Conservation (phyloP, 1,284 basidiomycete species). For the Ceratobasidium sp. region DNA sequence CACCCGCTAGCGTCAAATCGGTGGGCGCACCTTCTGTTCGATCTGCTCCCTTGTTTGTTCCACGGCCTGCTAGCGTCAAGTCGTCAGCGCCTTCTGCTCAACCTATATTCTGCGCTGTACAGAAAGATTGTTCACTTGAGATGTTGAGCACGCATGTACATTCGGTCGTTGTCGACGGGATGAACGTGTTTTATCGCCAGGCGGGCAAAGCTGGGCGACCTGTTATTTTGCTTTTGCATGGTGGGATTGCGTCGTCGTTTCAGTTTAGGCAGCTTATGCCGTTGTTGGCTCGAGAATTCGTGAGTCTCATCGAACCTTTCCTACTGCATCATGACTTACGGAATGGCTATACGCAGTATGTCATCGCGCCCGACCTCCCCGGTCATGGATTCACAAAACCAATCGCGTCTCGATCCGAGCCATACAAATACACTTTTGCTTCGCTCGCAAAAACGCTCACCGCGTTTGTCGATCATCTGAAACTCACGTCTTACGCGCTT, state of each 20-base stretch:
- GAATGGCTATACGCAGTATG: constrained; percentile 57
- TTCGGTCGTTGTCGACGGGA: constrained; percentile 57
- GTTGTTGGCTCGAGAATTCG: constrained; percentile 57
- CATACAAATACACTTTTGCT: constrained; percentile 62
- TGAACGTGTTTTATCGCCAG: constrained; percentile 64
- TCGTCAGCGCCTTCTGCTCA: neutral
- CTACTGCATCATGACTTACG: neutral
- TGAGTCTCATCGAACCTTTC: neutral
- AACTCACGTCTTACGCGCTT: constrained; percentile 60
- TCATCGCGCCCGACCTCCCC: constrained; percentile 67
- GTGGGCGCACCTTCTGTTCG: too few species aligned
- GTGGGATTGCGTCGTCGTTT: constrained; percentile 65
- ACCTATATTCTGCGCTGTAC: too few species aligned
- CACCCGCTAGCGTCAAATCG: too few species aligned
- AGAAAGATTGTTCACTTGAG: neutral
- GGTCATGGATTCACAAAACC: constrained; percentile 65
- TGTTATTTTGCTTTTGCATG: constrained; percentile 65
- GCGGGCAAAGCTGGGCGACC: constrained; percentile 58
- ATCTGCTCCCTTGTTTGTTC: too few species aligned
- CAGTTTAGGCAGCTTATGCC: constrained; percentile 67
- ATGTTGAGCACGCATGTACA: constrained; percentile 36
- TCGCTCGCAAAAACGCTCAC: constrained; percentile 60
- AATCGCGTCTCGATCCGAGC: constrained; percentile 53
- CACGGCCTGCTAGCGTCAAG: neutral
- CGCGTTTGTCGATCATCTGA: constrained; percentile 62